A percentile compares a stretch with the other conserved stretches of the same genome.
These are phyloP conservation scores for Sonneratia caseolaris DNA, from an alignment of 345 rosid genomes.

Conservation along the genomic window DNA sequence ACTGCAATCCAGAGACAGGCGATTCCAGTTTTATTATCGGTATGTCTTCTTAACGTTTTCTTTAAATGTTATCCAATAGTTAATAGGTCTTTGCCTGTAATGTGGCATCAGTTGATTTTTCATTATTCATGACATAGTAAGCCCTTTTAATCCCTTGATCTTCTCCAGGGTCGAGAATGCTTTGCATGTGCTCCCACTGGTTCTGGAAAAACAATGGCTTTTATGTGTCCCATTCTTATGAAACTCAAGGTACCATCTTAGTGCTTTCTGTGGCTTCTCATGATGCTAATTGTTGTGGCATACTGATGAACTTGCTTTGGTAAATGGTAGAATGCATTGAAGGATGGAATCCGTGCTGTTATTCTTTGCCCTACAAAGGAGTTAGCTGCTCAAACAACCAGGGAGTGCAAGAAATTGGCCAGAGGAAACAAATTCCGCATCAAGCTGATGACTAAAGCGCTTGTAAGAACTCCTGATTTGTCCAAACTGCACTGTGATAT, in stretches of 20 bases:
- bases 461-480: slow-evolving; percentile 46
- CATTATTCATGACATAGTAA: not conserved
- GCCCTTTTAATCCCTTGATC: not conserved
- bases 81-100: not conserved
- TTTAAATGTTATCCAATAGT: not conserved
- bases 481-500: slow-evolving; percentile 67
- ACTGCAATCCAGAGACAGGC: slow-evolving; percentile 98
- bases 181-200: slow-evolving; percentile 98
- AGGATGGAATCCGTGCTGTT: slow-evolving; percentile 43
- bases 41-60: slow-evolving; percentile 31
- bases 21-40: slow-evolving; percentile 75
- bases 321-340: too few species aligned
- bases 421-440: slow-evolving; percentile 60
- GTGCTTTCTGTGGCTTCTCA: slow-evolving; percentile 10
- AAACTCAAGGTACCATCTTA: slow-evolving; percentile 61
- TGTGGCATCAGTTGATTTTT: not conserved
- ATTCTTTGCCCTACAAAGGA: slow-evolving; percentile 89
- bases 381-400: slow-evolving; percentile 76
- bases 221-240: slow-evolving; percentile 84
- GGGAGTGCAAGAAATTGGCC: slow-evolving; percentile 84
- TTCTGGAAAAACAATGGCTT: slow-evolving; percentile 89
- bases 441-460: slow-evolving; percentile 73
- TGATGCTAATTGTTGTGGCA: too few species aligned
- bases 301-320: too few species aligned
- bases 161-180: slow-evolving; percentile 74